phyloP scores from a whole-genome alignment of 306 rosid genomes.

The Fragaria iinumae region DNA sequence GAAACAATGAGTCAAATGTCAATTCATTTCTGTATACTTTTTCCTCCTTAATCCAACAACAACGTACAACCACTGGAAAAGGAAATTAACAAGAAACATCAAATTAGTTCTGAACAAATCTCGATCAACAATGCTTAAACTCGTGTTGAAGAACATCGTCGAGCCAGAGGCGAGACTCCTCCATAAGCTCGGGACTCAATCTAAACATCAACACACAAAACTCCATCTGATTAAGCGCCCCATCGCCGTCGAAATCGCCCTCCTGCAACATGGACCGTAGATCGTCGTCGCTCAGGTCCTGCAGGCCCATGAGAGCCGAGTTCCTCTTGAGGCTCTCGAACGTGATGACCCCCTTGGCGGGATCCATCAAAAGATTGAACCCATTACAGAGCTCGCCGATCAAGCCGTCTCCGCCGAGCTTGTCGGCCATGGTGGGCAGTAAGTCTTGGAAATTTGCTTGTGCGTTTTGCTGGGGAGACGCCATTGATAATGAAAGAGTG shows the following conservation, averaged over 20 bases:
- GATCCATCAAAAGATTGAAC: constrained; percentile 54
- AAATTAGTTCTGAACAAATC: neutral
- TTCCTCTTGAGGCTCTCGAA: constrained; percentile 80
- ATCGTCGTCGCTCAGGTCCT: constrained; percentile 62
- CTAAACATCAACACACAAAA: constrained; percentile 89
- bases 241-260: constrained; percentile 88
- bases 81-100: neutral
- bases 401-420: constrained; percentile 78
- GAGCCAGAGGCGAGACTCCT: constrained; percentile 55
- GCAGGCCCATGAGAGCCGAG: constrained; percentile 58
- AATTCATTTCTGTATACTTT: neutral
- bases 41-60: neutral
- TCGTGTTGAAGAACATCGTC: constrained; percentile 55
- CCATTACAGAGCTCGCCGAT: constrained; percentile 79
- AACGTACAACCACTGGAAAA: neutral
- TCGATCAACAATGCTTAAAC: constrained; percentile 26
- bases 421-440: constrained; percentile 70
- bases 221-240: constrained; percentile 79
- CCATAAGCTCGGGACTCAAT: constrained; percentile 90
- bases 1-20: neutral
- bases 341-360: constrained; percentile 57
- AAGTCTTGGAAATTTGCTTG: constrained; percentile 56
- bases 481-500: constrained; percentile 30
- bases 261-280: constrained; percentile 62
- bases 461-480: constrained; percentile 34